Evolutionary conservation across 2,329 filamentous ascomycete species (phyloP), one percentile per base, ranked within the genome.

Genomic region (Aureobasidium sp.): DNA sequence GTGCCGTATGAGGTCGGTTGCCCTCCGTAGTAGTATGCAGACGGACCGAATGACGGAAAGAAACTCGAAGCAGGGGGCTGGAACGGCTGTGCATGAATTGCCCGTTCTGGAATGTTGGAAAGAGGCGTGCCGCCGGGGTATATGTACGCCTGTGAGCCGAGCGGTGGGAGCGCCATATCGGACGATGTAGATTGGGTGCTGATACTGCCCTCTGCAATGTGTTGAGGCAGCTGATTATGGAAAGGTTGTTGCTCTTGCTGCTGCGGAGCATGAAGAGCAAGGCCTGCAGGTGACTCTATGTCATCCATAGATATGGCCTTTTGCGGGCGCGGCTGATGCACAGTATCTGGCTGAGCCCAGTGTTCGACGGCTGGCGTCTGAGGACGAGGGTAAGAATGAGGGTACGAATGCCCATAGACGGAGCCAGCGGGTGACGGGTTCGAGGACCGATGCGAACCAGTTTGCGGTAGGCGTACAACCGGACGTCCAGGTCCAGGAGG

Each of bases 311-410:
- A 96, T 27, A 97, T 88, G 5, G 90, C 79, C 75, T 97, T 97
- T 68, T 97, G 90, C 7, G 93, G 91, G 49, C 88, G 85, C 54
- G 93, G 93, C 67, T 97, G 93, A 66, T 97, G 88, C 83, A 97
- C 95, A 1, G 89, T 79, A 16, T 83, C 77, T 37, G 78, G 76
- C 16, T 72, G 74, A 39, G 78, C 76, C 61, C 79, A 81, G 59
- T 79, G 81, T 65, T 83, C 81, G 65, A 75, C 80, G 1, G 75
- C 68, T 7, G 78, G 77, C 58, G 78, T 76, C 58, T 78, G 76
- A 22, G 78, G 75, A 42, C 76, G 70, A 39, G 75, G 73, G 56
- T 76, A 79, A 5, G 80, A 60, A 62, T 84, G 64, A 32, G 32
- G 41, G 34, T 44, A 53, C 3, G 35, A 41, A 16, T 37, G 42